Base-by-base conservation (phyloP, 2,329 filamentous ascomycete genomes). In the Nemania sp. region DNA sequence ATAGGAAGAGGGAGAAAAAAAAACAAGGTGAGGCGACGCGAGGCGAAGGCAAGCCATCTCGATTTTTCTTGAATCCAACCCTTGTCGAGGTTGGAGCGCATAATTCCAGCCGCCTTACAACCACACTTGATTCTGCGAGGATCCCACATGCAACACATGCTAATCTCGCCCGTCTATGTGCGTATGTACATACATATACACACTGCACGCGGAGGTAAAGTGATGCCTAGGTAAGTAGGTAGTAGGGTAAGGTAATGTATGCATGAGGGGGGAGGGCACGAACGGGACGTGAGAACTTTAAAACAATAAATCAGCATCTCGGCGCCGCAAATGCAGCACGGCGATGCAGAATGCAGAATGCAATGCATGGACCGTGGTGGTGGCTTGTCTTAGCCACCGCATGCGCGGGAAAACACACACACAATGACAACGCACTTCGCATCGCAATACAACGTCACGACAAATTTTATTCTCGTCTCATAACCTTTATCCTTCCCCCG, bases 161-260 rank as follows among this genome's bases (percentile, higher is more conserved):
- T n/a, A n/a, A n/a, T n/a, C n/a, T n/a, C n/a, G n/a, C n/a, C n/a
- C n/a, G 34, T 19, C 9, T 42, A 26, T 42, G 43, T 47, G 26
- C 5, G 15, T 33, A 24, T 33, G 42, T 24, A 33, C n/a, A 14
- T 31, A 9, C 9, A 31, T 31, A 14, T 5, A 31, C 28, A 14
- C 28, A 14, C 8, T 33, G 37, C 9, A 49, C 26, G 14, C 12
- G 20, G 9, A 31, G n/a, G 37, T 44, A 41, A 40, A 39, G 28
- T 45, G 33, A 43, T 39, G 49, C 39, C 53, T 36, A 49, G 49
- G 49, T 22, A 45, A 52, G 53, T 6, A 48, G 48, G 53, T 48
- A 43, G 37, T 48, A 52, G 53, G 49, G 44, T 52, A 56, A 49
- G 53, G 53, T 55, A 52, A 56, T 14, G 48, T 55, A 52, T 31